These are phyloP conservation scores for Ceratobasidium sp. DNA, from an alignment of 1,284 basidiomycete genomes.

Conservation along the genomic window DNA sequence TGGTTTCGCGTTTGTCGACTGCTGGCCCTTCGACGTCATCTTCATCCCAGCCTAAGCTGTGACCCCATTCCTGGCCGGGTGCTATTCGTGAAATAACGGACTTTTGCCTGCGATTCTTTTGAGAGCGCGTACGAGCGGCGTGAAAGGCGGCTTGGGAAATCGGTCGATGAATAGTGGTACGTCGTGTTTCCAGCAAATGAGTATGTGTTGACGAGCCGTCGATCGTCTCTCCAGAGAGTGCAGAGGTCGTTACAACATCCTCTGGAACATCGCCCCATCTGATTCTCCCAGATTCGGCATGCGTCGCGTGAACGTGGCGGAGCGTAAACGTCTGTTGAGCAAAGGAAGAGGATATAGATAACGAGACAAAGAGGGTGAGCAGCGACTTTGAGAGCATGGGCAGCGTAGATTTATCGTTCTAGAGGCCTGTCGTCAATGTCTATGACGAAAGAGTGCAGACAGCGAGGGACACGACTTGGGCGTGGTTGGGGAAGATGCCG, in stretches of 20 bases:
- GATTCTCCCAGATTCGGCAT: conserved; percentile 26
- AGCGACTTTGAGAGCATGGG: conserved; percentile 11
- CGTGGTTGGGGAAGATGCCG: conserved; percentile 13
- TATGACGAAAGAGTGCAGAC: conserved; percentile 14
- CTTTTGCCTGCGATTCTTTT: conserved; percentile 56
- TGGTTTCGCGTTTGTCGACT: conserved; percentile 80
- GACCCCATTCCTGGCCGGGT: conserved; percentile 28
- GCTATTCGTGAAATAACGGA: conserved; percentile 5
- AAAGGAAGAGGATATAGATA: conserved; percentile 19
- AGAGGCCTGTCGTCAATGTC: conserved; percentile 3
- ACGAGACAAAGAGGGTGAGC: conserved; percentile 22
- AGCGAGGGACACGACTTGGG: not conserved
- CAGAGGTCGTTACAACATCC: conserved; percentile 14
- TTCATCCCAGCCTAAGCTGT: conserved; percentile 43
- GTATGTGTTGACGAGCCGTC: conserved; percentile 32
- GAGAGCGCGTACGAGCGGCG: conserved; percentile 63
- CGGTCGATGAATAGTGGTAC: conserved; percentile 70
- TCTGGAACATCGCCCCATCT: conserved; percentile 25
- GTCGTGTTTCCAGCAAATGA: conserved; percentile 53
- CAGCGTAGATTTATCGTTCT: not conserved
- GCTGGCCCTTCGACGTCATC: conserved; percentile 69
- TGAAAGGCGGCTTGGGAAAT: conserved; percentile 63
- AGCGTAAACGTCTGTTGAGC: conserved; percentile 35
- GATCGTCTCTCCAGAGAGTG: not conserved
- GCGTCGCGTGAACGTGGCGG: conserved; percentile 28